A percentile compares a stretch with the other conserved stretches of the same genome.
Conservation (phyloP, 202 grass and related monocot species). For the Saccharum hybrid region DNA sequence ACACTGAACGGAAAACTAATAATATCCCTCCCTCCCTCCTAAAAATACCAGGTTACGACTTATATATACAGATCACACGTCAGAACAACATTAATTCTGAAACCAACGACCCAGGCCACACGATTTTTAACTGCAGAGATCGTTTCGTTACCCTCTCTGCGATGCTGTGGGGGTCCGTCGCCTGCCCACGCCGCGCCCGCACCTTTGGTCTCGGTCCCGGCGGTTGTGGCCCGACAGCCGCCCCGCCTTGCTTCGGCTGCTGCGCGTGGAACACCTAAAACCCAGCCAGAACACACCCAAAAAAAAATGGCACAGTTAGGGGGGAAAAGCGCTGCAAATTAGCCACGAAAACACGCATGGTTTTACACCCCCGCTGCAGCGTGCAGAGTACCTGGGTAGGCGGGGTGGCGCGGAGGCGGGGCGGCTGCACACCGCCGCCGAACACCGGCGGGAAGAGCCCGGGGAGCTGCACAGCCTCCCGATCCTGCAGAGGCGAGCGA, state of each 20-base stretch:
- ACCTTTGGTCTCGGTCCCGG: conserved; percentile 91
- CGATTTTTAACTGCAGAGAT: not conserved
- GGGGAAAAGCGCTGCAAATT: not conserved
- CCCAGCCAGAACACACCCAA: conserved; percentile 1
- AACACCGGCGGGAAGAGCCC: conserved; percentile 80
- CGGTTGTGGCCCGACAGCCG: conserved; percentile 51
- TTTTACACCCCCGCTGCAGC: conserved; percentile 17
- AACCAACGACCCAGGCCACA: not conserved
- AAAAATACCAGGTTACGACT: not conserved
- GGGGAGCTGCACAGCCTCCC: conserved; percentile 67
- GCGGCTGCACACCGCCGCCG: conserved; percentile 60
- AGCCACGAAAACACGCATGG: not conserved
- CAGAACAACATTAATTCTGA: not conserved
- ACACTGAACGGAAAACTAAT: conserved; percentile 6
- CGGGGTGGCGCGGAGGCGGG: conserved; percentile 72
- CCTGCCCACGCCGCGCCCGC: conserved; percentile 91
- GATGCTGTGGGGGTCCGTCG: conserved; percentile 97
- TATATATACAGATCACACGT: not conserved
- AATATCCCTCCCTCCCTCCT: too few species aligned
- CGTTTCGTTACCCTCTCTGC: conserved; percentile 76
- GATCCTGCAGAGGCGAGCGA: conserved; percentile 62
- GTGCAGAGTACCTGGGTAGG: conserved; percentile 60
- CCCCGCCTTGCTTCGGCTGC: conserved; percentile 66
- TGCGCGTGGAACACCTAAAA: conserved; percentile 86
- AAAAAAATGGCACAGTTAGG: not conserved